phyloP scores from a whole-genome alignment of 106 monocot species.

The Iris macrosiphon region DNA sequence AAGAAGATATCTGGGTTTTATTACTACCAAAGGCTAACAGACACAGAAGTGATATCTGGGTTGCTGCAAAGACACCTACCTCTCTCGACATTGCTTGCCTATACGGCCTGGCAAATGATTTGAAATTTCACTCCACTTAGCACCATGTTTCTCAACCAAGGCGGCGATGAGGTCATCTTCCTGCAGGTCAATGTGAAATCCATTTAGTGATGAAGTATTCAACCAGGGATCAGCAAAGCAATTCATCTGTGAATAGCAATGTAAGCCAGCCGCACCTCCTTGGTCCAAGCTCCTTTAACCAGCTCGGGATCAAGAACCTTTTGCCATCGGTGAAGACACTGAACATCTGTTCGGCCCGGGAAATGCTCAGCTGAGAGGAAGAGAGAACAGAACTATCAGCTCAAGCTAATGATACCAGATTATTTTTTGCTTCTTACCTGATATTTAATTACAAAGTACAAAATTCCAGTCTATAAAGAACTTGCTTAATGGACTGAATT shows the following conservation, averaged over 20 bases:
- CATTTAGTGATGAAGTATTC: background rate
- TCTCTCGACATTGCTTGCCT: slow-evolving; percentile 82
- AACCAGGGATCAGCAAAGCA: background rate
- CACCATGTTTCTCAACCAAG: slow-evolving; percentile 59
- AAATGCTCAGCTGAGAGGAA: slow-evolving; percentile 62
- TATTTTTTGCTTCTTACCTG: background rate
- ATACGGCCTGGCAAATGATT: slow-evolving; percentile 69
- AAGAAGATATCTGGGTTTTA: too few species aligned
- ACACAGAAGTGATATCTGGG: too few species aligned
- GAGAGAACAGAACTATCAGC: background rate
- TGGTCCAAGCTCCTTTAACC: slow-evolving; percentile 82
- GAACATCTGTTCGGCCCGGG: slow-evolving; percentile 85
- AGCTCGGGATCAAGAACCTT: slow-evolving; percentile 98
- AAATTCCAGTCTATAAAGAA: too few species aligned
- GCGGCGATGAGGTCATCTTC: slow-evolving; percentile 60
- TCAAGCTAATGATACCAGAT: background rate
- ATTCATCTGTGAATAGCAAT: background rate
- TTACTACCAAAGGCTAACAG: too few species aligned
- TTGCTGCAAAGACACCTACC: too few species aligned
- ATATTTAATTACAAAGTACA: background rate
- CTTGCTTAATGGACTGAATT: too few species aligned
- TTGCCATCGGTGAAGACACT: slow-evolving; percentile 96
- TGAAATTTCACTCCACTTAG: slow-evolving; percentile 68
- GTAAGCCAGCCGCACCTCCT: slow-evolving; percentile 44
- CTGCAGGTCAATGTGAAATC: slow-evolving; percentile 20